Evolutionary conservation across 2,329 filamentous ascomycete species (phyloP), one percentile per base, ranked within the genome.

Genomic region (Scleromitrula shiraiana): DNA sequence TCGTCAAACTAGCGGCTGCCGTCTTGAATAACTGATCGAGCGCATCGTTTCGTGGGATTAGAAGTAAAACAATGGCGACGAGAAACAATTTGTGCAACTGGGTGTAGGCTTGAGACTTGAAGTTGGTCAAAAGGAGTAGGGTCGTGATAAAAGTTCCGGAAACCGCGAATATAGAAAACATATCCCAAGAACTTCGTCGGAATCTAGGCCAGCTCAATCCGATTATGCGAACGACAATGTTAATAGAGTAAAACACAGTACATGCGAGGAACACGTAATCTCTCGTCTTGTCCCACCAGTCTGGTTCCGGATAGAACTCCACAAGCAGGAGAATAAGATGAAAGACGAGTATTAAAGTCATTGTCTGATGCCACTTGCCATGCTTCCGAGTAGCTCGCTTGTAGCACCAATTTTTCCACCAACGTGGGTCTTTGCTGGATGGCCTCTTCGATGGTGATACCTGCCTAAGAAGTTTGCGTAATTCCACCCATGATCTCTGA

Each of bases 11-110:
- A 45, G 91, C 93, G 9, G 93, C 93, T 0, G 91, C 94, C 2
- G 94, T 98, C 67, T 98, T 98, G 79, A 98, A 98, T 0, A 98
- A 79, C 65, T 98, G 93, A 64, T 98, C 94, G 19, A 98, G 77
- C 41, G 95, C 90, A 59, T 98, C 94, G 64, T 98, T 98, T 43
- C 94, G 80, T 1, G 93, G 93, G 52, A 98, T 98, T 27, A 98
- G 77, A 43, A 98, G 73, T 7, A 97, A 75, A 2, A 93, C 83
- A 46, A 97, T 85, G 7, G 88, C 84, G 17, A 97, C 93, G 26
- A 98, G 75, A 65, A 95, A 96, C 52, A 95, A 78, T 67, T 98
- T 98, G 72, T 97, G 89, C 26, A 96, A 69, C 67, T 90, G 86
- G 27, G 83, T 74, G 57, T 91, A 88, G 2, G 75, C 72, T 44